Percentiles rank a stretch among this genome's conserved stretches.
phyloP scores from a whole-genome alignment of 179 eudicot genomes.

The Actinidia arguta region DNA sequence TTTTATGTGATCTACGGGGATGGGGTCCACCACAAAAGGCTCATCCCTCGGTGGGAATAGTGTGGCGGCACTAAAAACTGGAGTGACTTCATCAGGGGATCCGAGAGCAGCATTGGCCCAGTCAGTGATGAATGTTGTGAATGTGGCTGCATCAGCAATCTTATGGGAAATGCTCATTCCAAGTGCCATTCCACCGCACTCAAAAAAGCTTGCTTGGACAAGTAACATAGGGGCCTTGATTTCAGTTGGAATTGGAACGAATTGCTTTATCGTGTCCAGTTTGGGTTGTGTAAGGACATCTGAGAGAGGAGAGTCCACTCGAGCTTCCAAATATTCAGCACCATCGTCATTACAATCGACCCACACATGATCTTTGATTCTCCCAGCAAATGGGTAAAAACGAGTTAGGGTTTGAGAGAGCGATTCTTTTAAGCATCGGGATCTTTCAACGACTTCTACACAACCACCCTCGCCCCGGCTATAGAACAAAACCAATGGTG shows the following conservation, averaged over 20 bases:
- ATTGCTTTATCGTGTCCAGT: neutral
- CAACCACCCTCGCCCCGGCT: too few relatives aligned
- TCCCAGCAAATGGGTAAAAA: constrained; percentile 46
- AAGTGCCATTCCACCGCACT: constrained; percentile 45
- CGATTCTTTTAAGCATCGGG: constrained; percentile 28
- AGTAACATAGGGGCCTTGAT: constrained; percentile 9
- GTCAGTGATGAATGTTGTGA: constrained; percentile 19
- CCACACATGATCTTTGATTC: constrained; percentile 12
- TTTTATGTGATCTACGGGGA: neutral
- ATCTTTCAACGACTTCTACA: too few relatives aligned
- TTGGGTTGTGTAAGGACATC: constrained; percentile 25
- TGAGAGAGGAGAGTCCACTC: constrained; percentile 14
- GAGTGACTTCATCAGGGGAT: neutral
- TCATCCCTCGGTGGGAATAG: constrained; percentile 34
- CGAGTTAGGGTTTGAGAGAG: constrained; percentile 33
- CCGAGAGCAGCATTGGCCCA: constrained; percentile 29
- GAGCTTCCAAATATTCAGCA: constrained; percentile 28
- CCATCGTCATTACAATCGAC: constrained; percentile 39
- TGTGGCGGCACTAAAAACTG: constrained; percentile 30
- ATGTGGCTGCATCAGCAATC: constrained; percentile 36
- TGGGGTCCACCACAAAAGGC: neutral
- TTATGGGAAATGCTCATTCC: constrained; percentile 38
- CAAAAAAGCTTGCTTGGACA: constrained; percentile 34
- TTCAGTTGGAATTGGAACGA: neutral
- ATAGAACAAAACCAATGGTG: too few relatives aligned